Conservation (phyloP, 345 rosid genomes). For the Populus davidiana region DNA sequence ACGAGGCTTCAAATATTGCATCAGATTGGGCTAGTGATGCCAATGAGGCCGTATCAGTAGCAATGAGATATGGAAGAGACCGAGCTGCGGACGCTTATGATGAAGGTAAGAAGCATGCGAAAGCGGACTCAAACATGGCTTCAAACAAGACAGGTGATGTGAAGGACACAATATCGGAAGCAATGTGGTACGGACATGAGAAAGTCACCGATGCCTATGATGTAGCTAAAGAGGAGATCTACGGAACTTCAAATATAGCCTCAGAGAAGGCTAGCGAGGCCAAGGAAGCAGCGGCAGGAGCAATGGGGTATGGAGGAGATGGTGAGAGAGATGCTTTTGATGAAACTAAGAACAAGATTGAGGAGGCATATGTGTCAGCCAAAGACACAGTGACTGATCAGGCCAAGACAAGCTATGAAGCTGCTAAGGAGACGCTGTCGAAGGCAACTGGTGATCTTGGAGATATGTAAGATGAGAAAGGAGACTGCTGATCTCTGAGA, state of each 20-base stretch:
- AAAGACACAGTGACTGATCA: constrained; percentile 28
- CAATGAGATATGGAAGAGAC: constrained; percentile 14
- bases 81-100: constrained; percentile 12
- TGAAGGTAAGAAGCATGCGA: background rate
- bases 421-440: constrained; percentile 52
- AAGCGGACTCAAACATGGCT: background rate
- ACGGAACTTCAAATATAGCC: background rate
- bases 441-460: constrained; percentile 43
- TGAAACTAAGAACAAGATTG: constrained; percentile 31
- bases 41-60: constrained; percentile 9
- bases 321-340: constrained; percentile 9
- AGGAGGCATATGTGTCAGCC: constrained; percentile 42
- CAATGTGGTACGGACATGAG: constrained; percentile 4
- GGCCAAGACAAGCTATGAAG: constrained; percentile 35
- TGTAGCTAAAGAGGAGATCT: constrained; percentile 2
- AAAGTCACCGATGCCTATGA: background rate
- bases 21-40: constrained; percentile 17
- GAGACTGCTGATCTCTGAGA: constrained; percentile 23
- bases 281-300: background rate
- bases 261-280: constrained; percentile 8
- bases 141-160: constrained; percentile 13
- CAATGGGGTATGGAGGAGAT: background rate
- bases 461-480: constrained; percentile 29
- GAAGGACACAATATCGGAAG: background rate
- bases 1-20: background rate